phyloP scores from a whole-genome alignment of 306 rosid genomes.

The Malus orientalis region DNA sequence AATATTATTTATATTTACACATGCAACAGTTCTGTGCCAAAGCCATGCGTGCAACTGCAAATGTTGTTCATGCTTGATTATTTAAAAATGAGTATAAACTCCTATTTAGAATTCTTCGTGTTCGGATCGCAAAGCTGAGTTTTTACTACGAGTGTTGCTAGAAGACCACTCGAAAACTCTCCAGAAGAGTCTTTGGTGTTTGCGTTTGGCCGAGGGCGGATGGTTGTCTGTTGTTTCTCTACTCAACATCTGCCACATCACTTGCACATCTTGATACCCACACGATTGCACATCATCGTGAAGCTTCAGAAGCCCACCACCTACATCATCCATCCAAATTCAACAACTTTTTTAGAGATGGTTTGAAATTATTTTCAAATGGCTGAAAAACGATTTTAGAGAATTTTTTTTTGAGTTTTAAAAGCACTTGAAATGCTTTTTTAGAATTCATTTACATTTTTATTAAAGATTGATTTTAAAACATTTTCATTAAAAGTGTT shows the following conservation, averaged over 20 bases:
- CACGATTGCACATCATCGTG: constrained; percentile 71
- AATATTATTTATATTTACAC: constrained; percentile 8
- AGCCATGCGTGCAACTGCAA: no score
- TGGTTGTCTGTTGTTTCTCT: constrained; percentile 27
- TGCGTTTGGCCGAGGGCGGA: constrained; percentile 26
- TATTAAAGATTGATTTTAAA: no score
- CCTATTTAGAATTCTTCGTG: no score
- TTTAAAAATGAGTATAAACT: no score
- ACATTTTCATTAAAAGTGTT: no score
- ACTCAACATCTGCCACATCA: constrained; percentile 83
- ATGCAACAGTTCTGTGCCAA: constrained; percentile 8
- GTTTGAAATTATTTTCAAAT: no score
- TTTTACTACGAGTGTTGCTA: constrained; percentile 9
- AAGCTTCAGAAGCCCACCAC: constrained; percentile 64
- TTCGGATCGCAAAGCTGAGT: neutral
- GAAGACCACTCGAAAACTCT: constrained; percentile 55
- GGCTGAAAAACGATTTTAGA: no score
- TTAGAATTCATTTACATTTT: no score
- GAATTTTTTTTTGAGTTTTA: no score
- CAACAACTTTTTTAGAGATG: neutral
- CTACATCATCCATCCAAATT: constrained; percentile 18
- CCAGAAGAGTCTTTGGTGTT: constrained; percentile 44
- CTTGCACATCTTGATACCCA: constrained; percentile 74
- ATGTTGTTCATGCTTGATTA: no score
- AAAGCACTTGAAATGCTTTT: no score